Conservation (phyloP, 352 stramenopile genomes). For the Pilasporangium apinafurcum region DNA sequence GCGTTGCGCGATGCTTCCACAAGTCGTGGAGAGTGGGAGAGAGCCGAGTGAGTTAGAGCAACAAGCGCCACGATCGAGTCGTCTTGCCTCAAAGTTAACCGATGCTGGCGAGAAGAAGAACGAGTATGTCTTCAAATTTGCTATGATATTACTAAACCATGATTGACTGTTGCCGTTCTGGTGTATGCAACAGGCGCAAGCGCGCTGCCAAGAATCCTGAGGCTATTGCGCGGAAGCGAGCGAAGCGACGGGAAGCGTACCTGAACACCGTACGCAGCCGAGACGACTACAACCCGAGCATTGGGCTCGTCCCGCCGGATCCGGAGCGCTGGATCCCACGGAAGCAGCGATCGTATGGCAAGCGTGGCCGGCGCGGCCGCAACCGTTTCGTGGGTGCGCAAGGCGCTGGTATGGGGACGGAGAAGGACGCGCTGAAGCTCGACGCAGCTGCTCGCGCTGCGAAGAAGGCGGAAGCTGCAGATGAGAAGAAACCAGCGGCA, state of each 20-base stretch:
- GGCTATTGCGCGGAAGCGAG: constrained; percentile 61
- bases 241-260: constrained; percentile 58
- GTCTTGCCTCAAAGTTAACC: constrained; percentile 49
- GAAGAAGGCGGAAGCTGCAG: constrained; percentile 41
- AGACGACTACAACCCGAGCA: constrained; percentile 71
- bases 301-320: constrained; percentile 70
- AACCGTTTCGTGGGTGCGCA: constrained; percentile 83
- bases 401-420: constrained; percentile 66
- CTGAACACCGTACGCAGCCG: constrained; percentile 50
- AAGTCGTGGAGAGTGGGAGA: constrained; percentile 37
- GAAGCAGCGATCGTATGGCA: constrained; percentile 76
- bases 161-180: constrained; percentile 1
- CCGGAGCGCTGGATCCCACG: constrained; percentile 83
- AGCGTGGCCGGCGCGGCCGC: constrained; percentile 64
- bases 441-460: constrained; percentile 72
- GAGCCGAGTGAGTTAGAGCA: constrained; percentile 66
- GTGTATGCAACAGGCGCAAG: constrained; percentile 36
- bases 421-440: constrained; percentile 79
- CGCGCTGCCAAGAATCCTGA: constrained; percentile 68
- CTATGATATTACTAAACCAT: background rate
- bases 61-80: constrained; percentile 49
- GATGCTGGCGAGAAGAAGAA: constrained; percentile 70
- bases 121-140: constrained; percentile 38
- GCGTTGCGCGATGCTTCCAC: constrained; percentile 59
- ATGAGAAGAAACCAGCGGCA: constrained; percentile 50